Evolutionary conservation across 306 rosid species (phyloP), one percentile per base, ranked within the genome.

Genomic region (Vicia villosa): DNA sequence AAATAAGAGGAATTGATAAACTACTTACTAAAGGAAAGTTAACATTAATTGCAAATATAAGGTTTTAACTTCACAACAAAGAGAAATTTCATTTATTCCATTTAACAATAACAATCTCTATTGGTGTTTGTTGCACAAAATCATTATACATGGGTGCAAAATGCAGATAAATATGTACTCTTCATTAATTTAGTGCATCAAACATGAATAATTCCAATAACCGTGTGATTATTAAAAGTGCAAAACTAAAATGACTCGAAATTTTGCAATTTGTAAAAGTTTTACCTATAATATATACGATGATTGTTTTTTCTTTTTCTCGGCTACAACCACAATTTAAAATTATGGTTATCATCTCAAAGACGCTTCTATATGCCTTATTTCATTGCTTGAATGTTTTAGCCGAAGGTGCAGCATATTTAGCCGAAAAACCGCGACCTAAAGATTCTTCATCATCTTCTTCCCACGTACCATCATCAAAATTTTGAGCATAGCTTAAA

Each of bases 401-500:
- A 14, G 83, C 24, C 2, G 82, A 63, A 62, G 83, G 78, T 10
- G 86, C 86, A n/a, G 84, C 96, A 34, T 75, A 89, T 80, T 92
- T 84, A 67, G 96, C 90, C 1, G 90, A 91, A 74, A 89, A 89
- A 1, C 88, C 88, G 0, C 77, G 92, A 10, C 57, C 74, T 20
- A 67, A 10, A 42, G 52, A 24, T 40, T 84, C 96, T 24, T 80
- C 86, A 8, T 74, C 84, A 1, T 70, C 79, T 11, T 83, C 88
- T 30, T 75, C 56, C 26, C 69, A 77, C 9, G 87, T 73, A 24
- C 98, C 96, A 5, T 89, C 92, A 0, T 89, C 98, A 32, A 92
- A 92, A 68, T 92, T 92, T 66, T 83, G 88, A 26, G 96, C 87
- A 68, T 92, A 89, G 84, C 98, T 89, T 71, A 83, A 42, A 63